phyloP scores from a whole-genome alignment of 257 asterid genomes.

The Leonotis leonurus region DNA sequence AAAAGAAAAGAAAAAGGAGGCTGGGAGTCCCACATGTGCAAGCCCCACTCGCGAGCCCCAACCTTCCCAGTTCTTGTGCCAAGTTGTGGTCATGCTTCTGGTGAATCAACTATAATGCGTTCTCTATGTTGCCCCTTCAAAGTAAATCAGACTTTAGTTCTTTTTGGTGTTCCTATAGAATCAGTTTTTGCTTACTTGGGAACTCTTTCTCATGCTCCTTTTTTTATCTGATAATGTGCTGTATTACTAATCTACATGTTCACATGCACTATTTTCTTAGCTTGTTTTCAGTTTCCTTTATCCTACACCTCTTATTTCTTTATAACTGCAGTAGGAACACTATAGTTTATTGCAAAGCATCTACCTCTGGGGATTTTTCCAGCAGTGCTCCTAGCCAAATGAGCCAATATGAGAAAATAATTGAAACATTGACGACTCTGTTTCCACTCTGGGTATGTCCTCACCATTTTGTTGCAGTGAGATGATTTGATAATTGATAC shows the following conservation, averaged over 20 bases:
- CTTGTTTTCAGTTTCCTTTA: not conserved
- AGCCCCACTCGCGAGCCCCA: no score
- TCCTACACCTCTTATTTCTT: conserved; percentile 1
- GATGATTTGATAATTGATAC: not conserved
- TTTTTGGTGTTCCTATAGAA: not conserved
- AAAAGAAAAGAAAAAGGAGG: no score
- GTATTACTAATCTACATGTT: not conserved
- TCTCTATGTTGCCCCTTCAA: not conserved
- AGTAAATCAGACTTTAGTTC: not conserved
- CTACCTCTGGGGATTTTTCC: conserved; percentile 71
- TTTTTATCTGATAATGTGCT: conserved; percentile 6
- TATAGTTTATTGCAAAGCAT: conserved; percentile 48
- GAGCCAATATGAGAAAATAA: conserved; percentile 75
- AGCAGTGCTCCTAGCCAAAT: conserved; percentile 43
- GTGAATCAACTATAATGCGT: no score
- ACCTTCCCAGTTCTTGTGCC: no score
- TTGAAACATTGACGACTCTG: conserved; percentile 84
- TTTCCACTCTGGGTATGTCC: conserved; percentile 90
- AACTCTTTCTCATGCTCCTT: not conserved
- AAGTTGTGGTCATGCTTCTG: no score
- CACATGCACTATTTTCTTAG: not conserved
- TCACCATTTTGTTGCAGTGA: conserved; percentile 13
- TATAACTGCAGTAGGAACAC: conserved; percentile 33
- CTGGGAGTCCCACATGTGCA: no score
- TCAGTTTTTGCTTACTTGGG: not conserved